Base-by-base conservation (phyloP, 73 alveolate species). In the Paramecium bursaria region DNA sequence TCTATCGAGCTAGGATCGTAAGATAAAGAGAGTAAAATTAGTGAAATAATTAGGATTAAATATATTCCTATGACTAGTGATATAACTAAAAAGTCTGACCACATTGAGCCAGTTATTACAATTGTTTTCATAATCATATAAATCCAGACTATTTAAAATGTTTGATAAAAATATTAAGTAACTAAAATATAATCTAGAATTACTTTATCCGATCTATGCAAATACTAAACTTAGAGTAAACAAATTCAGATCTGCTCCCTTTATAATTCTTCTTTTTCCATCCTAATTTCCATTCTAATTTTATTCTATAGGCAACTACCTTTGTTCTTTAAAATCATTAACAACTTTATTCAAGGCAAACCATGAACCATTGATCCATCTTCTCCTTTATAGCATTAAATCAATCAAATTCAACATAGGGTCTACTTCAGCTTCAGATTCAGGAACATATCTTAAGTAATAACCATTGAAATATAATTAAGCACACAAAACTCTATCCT, bases 281-380 rank as follows among this genome's bases (percentile, higher is more conserved):
- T n/a, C n/a, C n/a, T n/a, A n/a, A n/a, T n/a, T n/a, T n/a, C n/a
- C n/a, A n/a, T n/a, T n/a, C n/a, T n/a, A 21, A 31, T 3, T 17
- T 67, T 67, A 19, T 44, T 57, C 29, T 27, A 44, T 19, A 46
- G 39, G 0, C 85, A 48, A 42, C 54, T 80, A n/a, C n/a, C n/a
- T 33, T 82, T 54, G 0, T 55, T 51, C 47, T 79, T 48, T 23
- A 79, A 53, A 75, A 0, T 76, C 74, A 2, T 61, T 48, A 31
- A 50, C 46, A 0, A 76, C 82, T 52, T 86, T 52, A 14, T 74
- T 26, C 0, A 86, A 31, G 13, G 95, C 92, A 67, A 90, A 90
- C 87, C 87, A 86, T 14, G 91, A 42, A 15, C 95, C 92, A 91
- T 85, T 91, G 17, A 91, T 88, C 90, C 91, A 91, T 50, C 94